phyloP scores from a whole-genome alignment of 2,329 filamentous ascomycete genomes.

The Neofusicoccum cordaticola region DNA sequence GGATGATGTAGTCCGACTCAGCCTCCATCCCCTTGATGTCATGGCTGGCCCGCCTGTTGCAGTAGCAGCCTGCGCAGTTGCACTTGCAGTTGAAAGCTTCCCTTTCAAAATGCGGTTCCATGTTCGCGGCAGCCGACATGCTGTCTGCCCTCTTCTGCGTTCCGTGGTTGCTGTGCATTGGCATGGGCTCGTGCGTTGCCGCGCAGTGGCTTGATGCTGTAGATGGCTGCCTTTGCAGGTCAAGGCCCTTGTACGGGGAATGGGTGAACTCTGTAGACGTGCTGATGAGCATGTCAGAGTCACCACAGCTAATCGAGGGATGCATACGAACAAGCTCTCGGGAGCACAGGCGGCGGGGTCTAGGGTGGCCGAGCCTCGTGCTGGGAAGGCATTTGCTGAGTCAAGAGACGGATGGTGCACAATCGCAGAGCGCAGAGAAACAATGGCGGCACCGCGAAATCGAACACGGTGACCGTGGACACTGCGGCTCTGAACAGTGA shows the following conservation, averaged over 20 bases:
- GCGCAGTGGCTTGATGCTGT: no score
- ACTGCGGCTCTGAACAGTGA: neutral
- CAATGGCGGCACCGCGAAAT: neutral
- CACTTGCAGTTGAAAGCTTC: neutral
- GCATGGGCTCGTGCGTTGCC: neutral
- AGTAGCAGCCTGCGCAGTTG: conserved; percentile 1
- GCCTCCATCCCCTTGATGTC: neutral
- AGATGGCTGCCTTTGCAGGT: neutral
- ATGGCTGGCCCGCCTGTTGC: neutral
- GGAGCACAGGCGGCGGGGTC: neutral
- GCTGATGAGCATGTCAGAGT: conserved; percentile 2
- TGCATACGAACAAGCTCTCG: neutral
- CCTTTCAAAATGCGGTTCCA: neutral
- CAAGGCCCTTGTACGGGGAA: neutral
- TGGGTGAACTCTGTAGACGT: conserved; percentile 3
- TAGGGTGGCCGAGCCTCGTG: conserved; percentile 3
- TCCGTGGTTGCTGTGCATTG: neutral
- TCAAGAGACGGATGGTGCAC: neutral
- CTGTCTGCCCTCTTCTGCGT: neutral
- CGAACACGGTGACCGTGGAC: neutral
- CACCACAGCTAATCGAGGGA: neutral
- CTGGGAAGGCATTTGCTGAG: neutral
- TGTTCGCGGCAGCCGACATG: neutral
- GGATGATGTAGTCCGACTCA: neutral
- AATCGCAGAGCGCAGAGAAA: neutral